Evolutionary conservation across 345 rosid species (phyloP).

Genomic region (Eucalyptus regnans): DNA sequence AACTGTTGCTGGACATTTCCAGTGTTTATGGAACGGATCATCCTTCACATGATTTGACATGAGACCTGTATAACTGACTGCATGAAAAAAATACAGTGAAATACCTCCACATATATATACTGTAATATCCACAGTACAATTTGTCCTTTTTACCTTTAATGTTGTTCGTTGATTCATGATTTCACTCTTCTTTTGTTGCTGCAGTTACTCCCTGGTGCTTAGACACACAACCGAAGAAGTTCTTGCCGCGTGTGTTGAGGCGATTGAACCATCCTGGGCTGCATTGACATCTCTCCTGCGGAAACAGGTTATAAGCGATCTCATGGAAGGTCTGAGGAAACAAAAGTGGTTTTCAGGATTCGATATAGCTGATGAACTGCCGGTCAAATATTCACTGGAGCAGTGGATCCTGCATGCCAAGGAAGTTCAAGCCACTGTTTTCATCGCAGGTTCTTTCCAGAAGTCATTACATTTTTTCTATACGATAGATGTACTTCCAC

Average conservation of each 20-base stretch:
- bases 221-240: slow-evolving; percentile 98
- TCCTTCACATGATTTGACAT: background rate
- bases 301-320: slow-evolving; percentile 66
- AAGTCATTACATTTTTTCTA: background rate
- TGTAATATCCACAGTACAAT: background rate
- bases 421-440: slow-evolving; percentile 64
- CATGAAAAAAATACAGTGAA: background rate
- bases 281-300: slow-evolving; percentile 67
- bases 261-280: slow-evolving; percentile 76
- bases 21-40: background rate
- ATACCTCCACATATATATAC: background rate
- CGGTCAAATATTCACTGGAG: slow-evolving; percentile 39
- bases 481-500: background rate
- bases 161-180: background rate
- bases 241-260: slow-evolving; percentile 77
- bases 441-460: slow-evolving; percentile 55
- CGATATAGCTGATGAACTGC: slow-evolving; percentile 63
- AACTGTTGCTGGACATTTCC: background rate
- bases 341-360: slow-evolving; percentile 77
- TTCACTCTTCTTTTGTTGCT: background rate
- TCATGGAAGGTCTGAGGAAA: slow-evolving; percentile 51
- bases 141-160: background rate
- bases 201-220: slow-evolving; percentile 85
- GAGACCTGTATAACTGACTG: background rate
- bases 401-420: slow-evolving; percentile 76